These are phyloP conservation scores for Boletellus deceptivus DNA, from an alignment of 1,284 basidiomycete species.

Conservation along the genomic window DNA sequence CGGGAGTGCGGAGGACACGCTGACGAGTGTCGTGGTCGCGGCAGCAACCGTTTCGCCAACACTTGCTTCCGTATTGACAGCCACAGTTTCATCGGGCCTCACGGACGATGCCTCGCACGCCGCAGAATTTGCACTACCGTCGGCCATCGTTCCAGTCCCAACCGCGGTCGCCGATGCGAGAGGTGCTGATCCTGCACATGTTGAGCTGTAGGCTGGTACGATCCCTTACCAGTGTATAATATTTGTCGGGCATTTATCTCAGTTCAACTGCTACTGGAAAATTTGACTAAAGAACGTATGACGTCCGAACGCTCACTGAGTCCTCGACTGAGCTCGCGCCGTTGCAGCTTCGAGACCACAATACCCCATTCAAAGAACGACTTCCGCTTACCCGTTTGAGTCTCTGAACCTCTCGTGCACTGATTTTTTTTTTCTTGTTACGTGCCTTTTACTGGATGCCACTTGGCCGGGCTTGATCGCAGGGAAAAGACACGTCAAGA, in stretches of 20 bases:
- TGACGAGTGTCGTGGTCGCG: constrained; percentile 10
- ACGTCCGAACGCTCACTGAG: too few relatives aligned
- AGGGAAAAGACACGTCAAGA: too few relatives aligned
- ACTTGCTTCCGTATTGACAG: constrained; percentile 13
- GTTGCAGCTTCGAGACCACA: too few relatives aligned
- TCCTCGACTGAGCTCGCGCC: too few relatives aligned
- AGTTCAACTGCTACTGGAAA: too few relatives aligned
- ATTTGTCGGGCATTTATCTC: background rate
- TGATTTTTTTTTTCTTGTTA: too few relatives aligned
- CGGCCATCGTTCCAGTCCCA: constrained; percentile 1
- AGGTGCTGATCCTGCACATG: constrained; percentile 8
- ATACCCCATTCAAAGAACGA: too few relatives aligned
- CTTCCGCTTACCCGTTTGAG: too few relatives aligned
- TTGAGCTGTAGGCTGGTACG: constrained; percentile 20
- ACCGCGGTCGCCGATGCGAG: background rate
- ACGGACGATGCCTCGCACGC: background rate
- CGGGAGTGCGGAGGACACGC: background rate
- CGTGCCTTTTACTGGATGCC: too few relatives aligned
- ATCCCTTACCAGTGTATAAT: background rate
- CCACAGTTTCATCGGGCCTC: constrained; percentile 3
- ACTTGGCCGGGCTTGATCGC: too few relatives aligned
- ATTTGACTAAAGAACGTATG: too few relatives aligned
- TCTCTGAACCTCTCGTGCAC: too few relatives aligned
- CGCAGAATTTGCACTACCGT: constrained; percentile 2
- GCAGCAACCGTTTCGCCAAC: constrained; percentile 9